These are phyloP conservation scores for Phytophthora sojae DNA, from an alignment of 352 stramenopile species.

Conservation along the genomic window DNA sequence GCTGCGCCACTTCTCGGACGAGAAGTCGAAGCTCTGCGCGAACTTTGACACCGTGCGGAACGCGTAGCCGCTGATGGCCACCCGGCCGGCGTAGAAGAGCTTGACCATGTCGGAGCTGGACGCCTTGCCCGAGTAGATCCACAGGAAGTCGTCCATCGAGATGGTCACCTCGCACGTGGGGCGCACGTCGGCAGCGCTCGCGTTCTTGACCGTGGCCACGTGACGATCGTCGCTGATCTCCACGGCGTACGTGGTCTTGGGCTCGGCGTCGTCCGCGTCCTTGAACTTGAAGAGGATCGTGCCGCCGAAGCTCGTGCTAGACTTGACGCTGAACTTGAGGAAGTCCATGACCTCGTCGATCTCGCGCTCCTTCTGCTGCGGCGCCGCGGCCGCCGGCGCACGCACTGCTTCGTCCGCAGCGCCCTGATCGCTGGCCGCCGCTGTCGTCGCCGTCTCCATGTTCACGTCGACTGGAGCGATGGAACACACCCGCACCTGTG, in stretches of 20 bases:
- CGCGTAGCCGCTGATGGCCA: conserved; percentile 83
- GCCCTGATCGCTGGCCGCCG: conserved; percentile 25
- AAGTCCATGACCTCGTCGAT: conserved; percentile 92
- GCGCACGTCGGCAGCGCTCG: conserved; percentile 41
- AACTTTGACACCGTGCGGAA: conserved; percentile 86
- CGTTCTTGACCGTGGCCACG: conserved; percentile 72
- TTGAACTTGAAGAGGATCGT: conserved; percentile 90
- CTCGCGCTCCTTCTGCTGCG: conserved; percentile 61
- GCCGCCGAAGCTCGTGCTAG: conserved; percentile 68
- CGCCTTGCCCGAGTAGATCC: conserved; percentile 88
- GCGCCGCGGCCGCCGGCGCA: not conserved
- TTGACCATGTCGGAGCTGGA: conserved; percentile 78
- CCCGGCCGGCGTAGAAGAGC: conserved; percentile 82
- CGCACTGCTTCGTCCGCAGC: conserved; percentile 8
- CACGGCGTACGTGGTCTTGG: conserved; percentile 76
- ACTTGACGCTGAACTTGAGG: conserved; percentile 85
- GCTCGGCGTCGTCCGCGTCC: conserved; percentile 38
- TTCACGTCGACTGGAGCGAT: not conserved
- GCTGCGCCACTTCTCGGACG: conserved; percentile 76
- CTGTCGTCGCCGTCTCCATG: conserved; percentile 8
- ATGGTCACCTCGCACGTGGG: conserved; percentile 83
- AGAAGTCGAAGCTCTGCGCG: conserved; percentile 88
- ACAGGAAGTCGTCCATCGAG: conserved; percentile 89
- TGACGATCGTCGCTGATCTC: conserved; percentile 55
- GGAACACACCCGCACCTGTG: conserved; percentile 7